Conservation (phyloP, 139 green algal species). For the Tetradesmus lagerheimii region DNA sequence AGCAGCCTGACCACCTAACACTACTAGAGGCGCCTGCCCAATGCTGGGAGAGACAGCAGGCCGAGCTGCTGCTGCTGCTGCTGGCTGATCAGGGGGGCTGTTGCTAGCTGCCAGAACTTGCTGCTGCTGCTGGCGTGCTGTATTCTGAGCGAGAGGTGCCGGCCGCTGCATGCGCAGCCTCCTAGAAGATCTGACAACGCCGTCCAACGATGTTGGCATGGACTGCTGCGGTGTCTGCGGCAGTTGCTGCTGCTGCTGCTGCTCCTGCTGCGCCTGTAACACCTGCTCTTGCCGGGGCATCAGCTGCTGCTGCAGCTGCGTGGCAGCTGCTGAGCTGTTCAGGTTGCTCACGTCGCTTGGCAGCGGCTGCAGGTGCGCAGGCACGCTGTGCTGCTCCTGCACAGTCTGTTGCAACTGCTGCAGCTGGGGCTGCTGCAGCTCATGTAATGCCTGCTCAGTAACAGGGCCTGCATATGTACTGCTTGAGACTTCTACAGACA, state of each 20-base stretch:
- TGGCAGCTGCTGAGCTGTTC: neutral
- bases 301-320: neutral
- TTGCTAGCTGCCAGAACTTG: neutral
- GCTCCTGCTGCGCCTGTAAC: neutral
- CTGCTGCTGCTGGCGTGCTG: neutral
- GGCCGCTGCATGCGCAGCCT: neutral
- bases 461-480: neutral
- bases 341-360: neutral
- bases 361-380: neutral
- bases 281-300: neutral
- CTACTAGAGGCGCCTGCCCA: slow-evolving; percentile 4
- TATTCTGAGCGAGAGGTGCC: neutral
- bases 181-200: neutral
- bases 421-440: neutral
- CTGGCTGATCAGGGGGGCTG: neutral
- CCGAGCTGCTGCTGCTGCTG: neutral
- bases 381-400: neutral
- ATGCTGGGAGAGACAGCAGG: neutral
- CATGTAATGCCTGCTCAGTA: neutral
- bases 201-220: too few relatives aligned
- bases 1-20: neutral
- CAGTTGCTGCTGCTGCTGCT: neutral
- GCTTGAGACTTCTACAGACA: neutral
- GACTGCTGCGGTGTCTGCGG: neutral
- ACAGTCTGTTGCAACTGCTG: neutral